Conservation (phyloP, 768 basidiomycete species). For the Gelatoporia subvermispora region DNA sequence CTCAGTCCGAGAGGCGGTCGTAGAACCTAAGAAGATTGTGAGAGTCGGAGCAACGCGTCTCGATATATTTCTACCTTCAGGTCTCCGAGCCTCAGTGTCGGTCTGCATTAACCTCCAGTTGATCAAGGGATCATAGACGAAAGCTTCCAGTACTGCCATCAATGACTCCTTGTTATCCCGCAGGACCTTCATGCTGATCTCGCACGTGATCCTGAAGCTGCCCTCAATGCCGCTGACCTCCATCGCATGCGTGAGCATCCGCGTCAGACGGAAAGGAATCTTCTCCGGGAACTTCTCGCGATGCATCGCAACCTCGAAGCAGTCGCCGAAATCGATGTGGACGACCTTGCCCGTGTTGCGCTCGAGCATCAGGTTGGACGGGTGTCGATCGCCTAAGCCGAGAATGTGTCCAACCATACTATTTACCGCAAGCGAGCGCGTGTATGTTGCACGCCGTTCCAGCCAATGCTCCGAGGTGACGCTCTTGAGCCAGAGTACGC, state of each 20-base stretch:
- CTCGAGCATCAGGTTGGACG: slow-evolving; percentile 90
- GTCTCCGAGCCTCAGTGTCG: slow-evolving; percentile 60
- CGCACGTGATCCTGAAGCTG: slow-evolving; percentile 92
- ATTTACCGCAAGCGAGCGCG: slow-evolving; percentile 90
- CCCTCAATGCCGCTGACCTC: slow-evolving; percentile 99
- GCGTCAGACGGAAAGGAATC: slow-evolving; percentile 94
- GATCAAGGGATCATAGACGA: slow-evolving; percentile 97
- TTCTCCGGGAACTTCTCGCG: slow-evolving; percentile 99
- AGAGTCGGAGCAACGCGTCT: neutral
- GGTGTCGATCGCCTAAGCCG: slow-evolving; percentile 96
- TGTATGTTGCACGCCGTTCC: slow-evolving; percentile 93
- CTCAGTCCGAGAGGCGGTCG: slow-evolving; percentile 30
- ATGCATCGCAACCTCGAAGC: slow-evolving; percentile 97
- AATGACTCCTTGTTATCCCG: slow-evolving; percentile 98
- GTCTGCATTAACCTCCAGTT: slow-evolving; percentile 93
- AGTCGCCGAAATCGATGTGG: slow-evolving; percentile 97
- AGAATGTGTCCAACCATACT: slow-evolving; percentile 99
- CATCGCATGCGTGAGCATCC: slow-evolving; percentile 99
- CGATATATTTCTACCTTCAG: slow-evolving; percentile 47
- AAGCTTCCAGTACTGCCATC: slow-evolving; percentile 97
- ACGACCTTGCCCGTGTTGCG: slow-evolving; percentile 91
- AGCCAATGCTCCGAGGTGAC: slow-evolving; percentile 96
- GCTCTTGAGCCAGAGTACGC: slow-evolving; percentile 95
- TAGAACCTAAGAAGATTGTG: neutral
- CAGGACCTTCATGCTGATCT: slow-evolving; percentile 95